phyloP scores from a whole-genome alignment of 2,329 filamentous ascomycete genomes.

The Fusarium penzigii region DNA sequence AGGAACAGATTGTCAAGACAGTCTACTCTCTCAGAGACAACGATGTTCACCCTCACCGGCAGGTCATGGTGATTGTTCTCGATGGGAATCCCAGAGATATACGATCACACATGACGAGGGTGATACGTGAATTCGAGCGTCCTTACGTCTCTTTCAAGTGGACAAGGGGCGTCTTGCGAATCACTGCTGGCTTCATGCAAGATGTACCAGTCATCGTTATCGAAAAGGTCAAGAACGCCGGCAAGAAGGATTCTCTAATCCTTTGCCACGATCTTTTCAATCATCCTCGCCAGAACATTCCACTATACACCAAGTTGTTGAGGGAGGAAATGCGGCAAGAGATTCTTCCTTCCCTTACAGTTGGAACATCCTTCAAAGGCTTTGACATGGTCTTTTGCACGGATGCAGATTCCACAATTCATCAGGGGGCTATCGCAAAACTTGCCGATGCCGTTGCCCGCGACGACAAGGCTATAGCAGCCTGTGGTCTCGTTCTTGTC shows the following conservation, averaged over 20 bases:
- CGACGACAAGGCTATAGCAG: constrained; percentile 21
- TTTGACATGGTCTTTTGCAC: constrained; percentile 27
- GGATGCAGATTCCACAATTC: constrained; percentile 22
- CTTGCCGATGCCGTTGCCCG: constrained; percentile 17
- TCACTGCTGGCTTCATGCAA: constrained; percentile 21
- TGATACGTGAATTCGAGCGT: constrained; percentile 14
- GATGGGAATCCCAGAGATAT: constrained; percentile 23
- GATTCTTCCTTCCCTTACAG: constrained; percentile 16
- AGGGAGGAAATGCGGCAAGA: constrained; percentile 20
- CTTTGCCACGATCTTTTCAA: constrained; percentile 25
- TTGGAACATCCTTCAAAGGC: constrained; percentile 10
- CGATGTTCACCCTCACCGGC: constrained; percentile 21
- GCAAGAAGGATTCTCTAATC: constrained; percentile 23
- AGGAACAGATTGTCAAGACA: constrained; percentile 27
- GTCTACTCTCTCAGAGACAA: constrained; percentile 23
- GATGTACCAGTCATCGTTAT: constrained; percentile 24
- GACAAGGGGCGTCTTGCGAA: constrained; percentile 18
- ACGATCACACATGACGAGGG: constrained; percentile 18
- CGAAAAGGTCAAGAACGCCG: constrained; percentile 24
- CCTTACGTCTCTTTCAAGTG: constrained; percentile 23
- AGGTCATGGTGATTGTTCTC: constrained; percentile 23
- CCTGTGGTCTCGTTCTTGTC: constrained; percentile 20
- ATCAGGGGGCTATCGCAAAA: constrained; percentile 19
- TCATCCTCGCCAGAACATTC: constrained; percentile 16
- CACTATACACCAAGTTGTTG: constrained; percentile 19